A percentile compares a stretch with the other conserved stretches of the same genome.
Conservation (phyloP, 805 yeast species). For the Candida suzukii region DNA sequence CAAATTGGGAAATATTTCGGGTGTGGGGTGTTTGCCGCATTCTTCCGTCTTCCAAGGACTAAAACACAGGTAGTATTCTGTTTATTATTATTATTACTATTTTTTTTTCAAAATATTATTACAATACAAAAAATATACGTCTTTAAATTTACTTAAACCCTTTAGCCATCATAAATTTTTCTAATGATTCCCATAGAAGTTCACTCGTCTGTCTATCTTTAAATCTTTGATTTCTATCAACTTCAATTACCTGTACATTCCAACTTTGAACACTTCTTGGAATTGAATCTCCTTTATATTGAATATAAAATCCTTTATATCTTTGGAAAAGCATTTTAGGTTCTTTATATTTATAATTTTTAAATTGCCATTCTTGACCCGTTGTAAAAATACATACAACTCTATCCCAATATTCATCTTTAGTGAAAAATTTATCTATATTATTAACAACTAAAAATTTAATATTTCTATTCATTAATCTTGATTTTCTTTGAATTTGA, state of each 20-base stretch:
- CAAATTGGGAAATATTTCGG: too few relatives aligned
- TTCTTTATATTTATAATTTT: conserved; percentile 73
- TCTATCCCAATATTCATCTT: conserved; percentile 97
- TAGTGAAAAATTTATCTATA: conserved; percentile 77
- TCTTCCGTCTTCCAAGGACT: too few relatives aligned
- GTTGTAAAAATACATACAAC: conserved; percentile 94
- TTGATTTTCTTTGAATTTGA: conserved; percentile 49
- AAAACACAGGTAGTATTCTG: background rate
- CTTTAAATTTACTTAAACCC: conserved; percentile 41
- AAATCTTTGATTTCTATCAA: conserved; percentile 81
- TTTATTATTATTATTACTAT: too few relatives aligned
- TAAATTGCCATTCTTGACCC: conserved; percentile 97
- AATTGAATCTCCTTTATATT: conserved; percentile 70
- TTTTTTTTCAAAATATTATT: background rate
- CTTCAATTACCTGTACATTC: conserved; percentile 75
- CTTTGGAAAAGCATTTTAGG: conserved; percentile 78
- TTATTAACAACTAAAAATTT: conserved; percentile 80
- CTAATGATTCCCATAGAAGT: conserved; percentile 78
- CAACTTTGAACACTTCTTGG: conserved; percentile 75
- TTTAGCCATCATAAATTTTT: conserved; percentile 58
- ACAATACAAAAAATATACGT: too few relatives aligned
- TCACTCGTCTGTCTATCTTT: conserved; percentile 84
- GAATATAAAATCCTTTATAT: conserved; percentile 74
- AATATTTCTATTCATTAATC: conserved; percentile 45
- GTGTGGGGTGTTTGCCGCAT: too few relatives aligned